Evolutionary conservation across 1,284 basidiomycete species (phyloP).

Genomic region (Pyrrhoderma lamaoense): DNA sequence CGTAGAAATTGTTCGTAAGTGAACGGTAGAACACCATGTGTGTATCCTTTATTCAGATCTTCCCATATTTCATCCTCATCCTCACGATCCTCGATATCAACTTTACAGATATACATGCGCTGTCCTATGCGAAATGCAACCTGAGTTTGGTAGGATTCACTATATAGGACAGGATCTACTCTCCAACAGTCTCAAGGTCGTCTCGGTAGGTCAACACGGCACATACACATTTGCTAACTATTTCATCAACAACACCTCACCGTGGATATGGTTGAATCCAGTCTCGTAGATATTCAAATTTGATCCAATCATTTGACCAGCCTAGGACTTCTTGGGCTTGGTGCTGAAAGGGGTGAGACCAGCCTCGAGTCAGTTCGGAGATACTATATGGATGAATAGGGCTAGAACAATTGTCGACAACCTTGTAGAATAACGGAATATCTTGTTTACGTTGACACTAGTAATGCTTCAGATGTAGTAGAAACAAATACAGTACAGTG

Average conservation of each 20-base stretch:
- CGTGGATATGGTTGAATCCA: conserved; percentile 5
- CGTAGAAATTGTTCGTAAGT: no score
- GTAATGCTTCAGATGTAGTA: not conserved
- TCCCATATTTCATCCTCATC: not conserved
- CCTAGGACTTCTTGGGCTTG: not conserved
- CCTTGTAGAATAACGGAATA: not conserved
- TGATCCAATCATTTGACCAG: conserved; percentile 11
- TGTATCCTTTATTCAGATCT: not conserved
- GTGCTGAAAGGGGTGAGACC: not conserved
- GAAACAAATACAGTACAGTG: no score
- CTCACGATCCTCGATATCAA: not conserved
- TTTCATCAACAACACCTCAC: conserved; percentile 4
- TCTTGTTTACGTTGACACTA: not conserved
- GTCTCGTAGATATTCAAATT: not conserved
- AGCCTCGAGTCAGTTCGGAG: not conserved
- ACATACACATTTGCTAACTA: not conserved
- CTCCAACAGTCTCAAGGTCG: not conserved
- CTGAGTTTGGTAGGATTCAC: not conserved
- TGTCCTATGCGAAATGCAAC: conserved; percentile 8
- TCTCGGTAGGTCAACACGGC: not conserved
- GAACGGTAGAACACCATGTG: not conserved
- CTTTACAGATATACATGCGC: not conserved
- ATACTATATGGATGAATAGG: not conserved
- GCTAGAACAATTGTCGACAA: not conserved
- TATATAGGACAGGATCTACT: conserved; percentile 4